Evolutionary conservation across 108 stramenopile species (phyloP), one percentile per base, ranked within the genome.

Genomic region (Thalassiosira profunda): DNA sequence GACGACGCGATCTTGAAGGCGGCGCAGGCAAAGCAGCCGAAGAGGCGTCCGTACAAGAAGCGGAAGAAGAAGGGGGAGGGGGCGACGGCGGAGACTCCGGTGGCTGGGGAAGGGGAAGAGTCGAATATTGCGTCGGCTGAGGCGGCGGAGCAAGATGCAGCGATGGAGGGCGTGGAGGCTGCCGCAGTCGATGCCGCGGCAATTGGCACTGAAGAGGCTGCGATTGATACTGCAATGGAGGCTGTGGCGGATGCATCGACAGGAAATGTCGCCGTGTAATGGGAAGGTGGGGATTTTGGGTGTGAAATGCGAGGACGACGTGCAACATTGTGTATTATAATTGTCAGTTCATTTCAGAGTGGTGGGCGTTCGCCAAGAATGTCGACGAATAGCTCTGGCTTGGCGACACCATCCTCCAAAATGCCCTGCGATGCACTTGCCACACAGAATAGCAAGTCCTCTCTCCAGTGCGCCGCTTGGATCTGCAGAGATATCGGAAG

Each of bases 401-500:
- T 64, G 0, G 48, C 49, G 20, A 64, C 17, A 1, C 49, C 63
- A 42, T 43, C 28, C 30, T 60, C 12, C 18, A 64, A 23, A 28
- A 64, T 52, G 9, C 28, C 40, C 34, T 64, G 35, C 24, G 63
- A 64, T 18, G 49, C 11, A 12, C 20, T 35, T 49, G 67, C 67
- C 43, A 68, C 45, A 33, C 30, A 35, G 15, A 68, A 40, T 11
- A 67, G 28, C n/a, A 67, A n/a, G 24, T 67, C 52, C 38, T 67
- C 65, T 26, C 48, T 35, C 65, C 65, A 67, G 55, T 67, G 65
- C 18, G 52, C 48, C 20, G 53, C 65, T 25, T 67, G 65, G 28
- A 67, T 28, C 28, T 67, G 65, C 34, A 67, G 11, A n/a, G 65
- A 67, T 14, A 68, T 68, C 26, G 67, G 67, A 33, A 68, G 48